Evolutionary conservation across 2,329 filamentous ascomycete genomes (phyloP), one percentile per base, ranked within the genome.

Genomic region (Periconia macrospinosa): DNA sequence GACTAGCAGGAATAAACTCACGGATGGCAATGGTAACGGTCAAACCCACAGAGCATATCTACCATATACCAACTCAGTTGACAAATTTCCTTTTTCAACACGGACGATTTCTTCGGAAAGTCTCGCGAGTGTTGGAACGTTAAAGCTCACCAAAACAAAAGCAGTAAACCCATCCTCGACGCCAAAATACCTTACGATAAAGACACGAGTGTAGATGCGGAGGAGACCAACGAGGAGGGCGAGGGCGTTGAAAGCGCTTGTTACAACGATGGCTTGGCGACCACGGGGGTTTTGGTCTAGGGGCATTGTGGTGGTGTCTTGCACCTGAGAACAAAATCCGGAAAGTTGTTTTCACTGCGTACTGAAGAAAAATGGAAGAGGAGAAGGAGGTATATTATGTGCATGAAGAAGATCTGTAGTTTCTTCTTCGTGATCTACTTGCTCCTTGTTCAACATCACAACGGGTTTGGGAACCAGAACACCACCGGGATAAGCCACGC

Each of bases 181-280:
- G 6, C 67, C 65, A 2, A 59, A 50, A 49, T 59, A 60, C 10
- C 62, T 63, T n/a, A 71, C 62, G 13, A 71, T 46, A 20, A 62
- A 68, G 45, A 68, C 57, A 10, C 69, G 66, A 30, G 69, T 69
- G 35, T 70, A 71, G 7, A 70, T 30, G 9, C 69, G 63, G 9
- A 71, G 53, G 6, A 46, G 17, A n/a, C 70, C 65, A 37, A 57
- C 47, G 15, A 67, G 14, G 17, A 52, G 40, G 14, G 69, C 67
- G 9, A 70, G 40, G n/a, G 47, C 54, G n/a, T 62, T 69, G 52
- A 71, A 70, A 0, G 58, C 58, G n/a, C 57, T 46, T 10, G 67
- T 66, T 1, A 66, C 49, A 19, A 57, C 41, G 19, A 70, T 37
- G 6, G 68, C 63, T 47, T 65, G 56, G 19, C 40, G 41, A 18